phyloP scores from a whole-genome alignment of 495 filamentous ascomycete genomes.

The Neurospora sp. region DNA sequence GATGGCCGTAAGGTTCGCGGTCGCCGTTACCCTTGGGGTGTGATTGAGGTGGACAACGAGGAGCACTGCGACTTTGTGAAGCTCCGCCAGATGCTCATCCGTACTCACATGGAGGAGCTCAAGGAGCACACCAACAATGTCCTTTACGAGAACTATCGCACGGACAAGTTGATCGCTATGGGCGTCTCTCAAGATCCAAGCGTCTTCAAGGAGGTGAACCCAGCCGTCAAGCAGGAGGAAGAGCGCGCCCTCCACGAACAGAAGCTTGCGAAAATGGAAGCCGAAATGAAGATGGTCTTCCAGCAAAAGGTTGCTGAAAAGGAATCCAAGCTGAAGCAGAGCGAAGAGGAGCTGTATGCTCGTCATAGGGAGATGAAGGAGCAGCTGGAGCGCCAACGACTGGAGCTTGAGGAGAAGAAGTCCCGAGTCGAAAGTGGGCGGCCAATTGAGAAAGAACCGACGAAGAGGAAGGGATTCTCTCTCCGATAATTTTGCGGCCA shows the following conservation, averaged over 20 bases:
- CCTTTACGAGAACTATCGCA: conserved; percentile 98
- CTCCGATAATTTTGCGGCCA: conserved; percentile 57
- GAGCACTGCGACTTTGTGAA: conserved; percentile 99
- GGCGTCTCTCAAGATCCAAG: conserved; percentile 96
- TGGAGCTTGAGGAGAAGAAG: conserved; percentile 97
- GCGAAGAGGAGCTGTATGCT: conserved; percentile 96
- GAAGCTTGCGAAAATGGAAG: conserved; percentile 99
- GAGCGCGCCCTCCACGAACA: conserved; percentile 96
- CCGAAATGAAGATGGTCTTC: conserved; percentile 99
- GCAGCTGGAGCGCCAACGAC: conserved; percentile 86
- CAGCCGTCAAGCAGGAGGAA: conserved; percentile 99
- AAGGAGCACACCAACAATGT: conserved; percentile 99
- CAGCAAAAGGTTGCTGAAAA: conserved; percentile 99
- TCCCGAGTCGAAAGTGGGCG: conserved; percentile 80
- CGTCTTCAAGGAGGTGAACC: conserved; percentile 99
- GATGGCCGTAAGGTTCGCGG: conserved; percentile 95
- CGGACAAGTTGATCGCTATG: conserved; percentile 96
- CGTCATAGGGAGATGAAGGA: conserved; percentile 99
- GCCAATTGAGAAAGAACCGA: conserved; percentile 92
- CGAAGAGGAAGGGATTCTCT: conserved; percentile 95
- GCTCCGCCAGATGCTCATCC: conserved; percentile 98
- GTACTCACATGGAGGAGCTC: conserved; percentile 99
- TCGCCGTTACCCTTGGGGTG: conserved; percentile 94
- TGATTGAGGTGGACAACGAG: conserved; percentile 99
- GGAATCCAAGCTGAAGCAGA: conserved; percentile 98